These are phyloP conservation scores for Solanum clarkiae DNA, from an alignment of 257 asterid species.

Conservation along the genomic window DNA sequence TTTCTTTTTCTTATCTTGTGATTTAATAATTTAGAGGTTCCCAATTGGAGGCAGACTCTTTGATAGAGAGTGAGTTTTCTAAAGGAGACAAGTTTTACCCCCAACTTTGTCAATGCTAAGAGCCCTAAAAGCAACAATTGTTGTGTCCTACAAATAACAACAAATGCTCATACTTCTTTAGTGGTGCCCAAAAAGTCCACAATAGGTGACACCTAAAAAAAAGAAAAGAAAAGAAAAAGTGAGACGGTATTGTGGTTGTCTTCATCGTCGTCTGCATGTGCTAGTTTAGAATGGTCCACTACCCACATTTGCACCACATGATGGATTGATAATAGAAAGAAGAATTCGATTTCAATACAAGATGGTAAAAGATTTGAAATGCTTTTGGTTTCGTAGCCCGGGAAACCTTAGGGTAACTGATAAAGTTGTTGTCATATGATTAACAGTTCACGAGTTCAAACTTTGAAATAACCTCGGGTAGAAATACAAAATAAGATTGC, in stretches of 20 bases:
- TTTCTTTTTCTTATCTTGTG: background rate
- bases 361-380: background rate
- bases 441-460: too few relatives aligned
- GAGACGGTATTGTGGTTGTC: conserved; percentile 3
- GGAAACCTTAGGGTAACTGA: too few relatives aligned
- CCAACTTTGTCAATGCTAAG: conserved; percentile 11
- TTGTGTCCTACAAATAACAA: conserved; percentile 7
- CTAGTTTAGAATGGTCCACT: conserved; percentile 22
- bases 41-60: conserved; percentile 5
- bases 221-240: background rate
- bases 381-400: background rate
- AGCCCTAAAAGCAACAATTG: conserved; percentile 17
- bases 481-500: too few relatives aligned
- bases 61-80: background rate
- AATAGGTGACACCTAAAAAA: background rate
- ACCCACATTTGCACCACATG: conserved; percentile 4
- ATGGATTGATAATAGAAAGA: background rate
- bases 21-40: background rate
- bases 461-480: too few relatives aligned
- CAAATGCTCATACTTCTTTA: background rate
- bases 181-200: conserved; percentile 9
- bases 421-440: too few relatives aligned
- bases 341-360: background rate
- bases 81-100: conserved; percentile 13
- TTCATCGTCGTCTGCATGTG: conserved; percentile 1